A percentile compares a stretch with the other conserved stretches of the same genome.
Evolutionary conservation across 2,329 filamentous ascomycete species (phyloP).

Genomic region (Zymoseptoria crescenta): DNA sequence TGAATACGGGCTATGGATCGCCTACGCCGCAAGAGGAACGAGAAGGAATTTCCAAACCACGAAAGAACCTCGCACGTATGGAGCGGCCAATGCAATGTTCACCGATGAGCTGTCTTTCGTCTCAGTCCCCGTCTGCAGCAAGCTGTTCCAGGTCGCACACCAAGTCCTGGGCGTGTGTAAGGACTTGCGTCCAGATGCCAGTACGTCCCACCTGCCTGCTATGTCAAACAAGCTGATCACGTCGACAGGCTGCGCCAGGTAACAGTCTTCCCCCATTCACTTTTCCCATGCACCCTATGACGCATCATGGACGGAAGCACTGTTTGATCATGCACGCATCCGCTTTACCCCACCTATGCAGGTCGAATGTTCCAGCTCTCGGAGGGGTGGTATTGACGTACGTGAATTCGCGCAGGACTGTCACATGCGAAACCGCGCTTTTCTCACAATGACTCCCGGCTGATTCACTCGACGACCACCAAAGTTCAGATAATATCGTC

Average conservation of each 20-base stretch:
- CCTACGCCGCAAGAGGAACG: neutral
- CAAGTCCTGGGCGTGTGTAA: neutral
- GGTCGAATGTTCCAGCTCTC: neutral
- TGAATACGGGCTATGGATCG: neutral
- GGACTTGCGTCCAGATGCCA: neutral
- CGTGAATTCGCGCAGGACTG: neutral
- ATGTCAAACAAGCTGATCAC: neutral
- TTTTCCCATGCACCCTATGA: neutral
- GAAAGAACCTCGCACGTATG: neutral
- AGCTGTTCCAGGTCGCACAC: neutral
- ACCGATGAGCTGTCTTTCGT: neutral
- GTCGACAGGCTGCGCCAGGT: neutral
- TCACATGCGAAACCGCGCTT: neutral
- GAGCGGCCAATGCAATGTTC: neutral
- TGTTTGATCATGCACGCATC: neutral
- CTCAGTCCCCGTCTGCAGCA: neutral
- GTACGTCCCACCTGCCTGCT: neutral
- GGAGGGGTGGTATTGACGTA: neutral
- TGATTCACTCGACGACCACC: neutral
- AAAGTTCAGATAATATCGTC: neutral
- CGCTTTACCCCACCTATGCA: neutral
- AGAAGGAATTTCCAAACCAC: neutral
- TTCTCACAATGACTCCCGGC: neutral
- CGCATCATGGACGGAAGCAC: neutral
- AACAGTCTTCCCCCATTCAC: neutral